A percentile compares a stretch with the other conserved stretches of the same genome.
These are phyloP conservation scores for Cryptococcus sp. DNA, from an alignment of 1,284 basidiomycete genomes.

Conservation along the genomic window DNA sequence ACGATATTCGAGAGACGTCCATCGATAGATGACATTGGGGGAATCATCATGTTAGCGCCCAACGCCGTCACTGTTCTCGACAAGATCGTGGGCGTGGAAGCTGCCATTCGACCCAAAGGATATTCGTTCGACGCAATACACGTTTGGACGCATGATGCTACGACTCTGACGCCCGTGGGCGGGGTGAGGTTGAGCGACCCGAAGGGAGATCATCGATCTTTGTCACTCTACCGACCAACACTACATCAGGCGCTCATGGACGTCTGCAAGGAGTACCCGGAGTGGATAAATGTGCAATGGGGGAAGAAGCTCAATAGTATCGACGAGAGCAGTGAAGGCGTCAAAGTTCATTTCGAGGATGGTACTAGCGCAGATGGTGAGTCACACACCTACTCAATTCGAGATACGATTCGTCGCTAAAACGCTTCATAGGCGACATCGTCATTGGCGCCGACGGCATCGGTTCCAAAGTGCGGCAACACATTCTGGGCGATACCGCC, in stretches of 20 bases:
- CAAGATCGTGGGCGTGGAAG: constrained; percentile 17
- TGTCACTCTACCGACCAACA: constrained; percentile 21
- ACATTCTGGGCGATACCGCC: constrained; percentile 17
- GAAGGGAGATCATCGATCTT: constrained; percentile 13
- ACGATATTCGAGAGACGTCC: constrained; percentile 29
- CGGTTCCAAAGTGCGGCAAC: constrained; percentile 18
- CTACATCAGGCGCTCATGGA: constrained; percentile 24
- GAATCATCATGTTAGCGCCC: constrained; percentile 25
- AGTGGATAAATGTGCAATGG: constrained; percentile 18
- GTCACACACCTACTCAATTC: not conserved
- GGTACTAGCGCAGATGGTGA: constrained; percentile 14
- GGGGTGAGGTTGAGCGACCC: constrained; percentile 5
- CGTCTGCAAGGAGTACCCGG: constrained; percentile 12
- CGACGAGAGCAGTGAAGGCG: constrained; percentile 17
- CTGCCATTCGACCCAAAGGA: constrained; percentile 10
- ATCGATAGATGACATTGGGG: constrained; percentile 11
- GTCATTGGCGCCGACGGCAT: constrained; percentile 29
- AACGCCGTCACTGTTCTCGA: constrained; percentile 26
- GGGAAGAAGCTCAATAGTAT: constrained; percentile 19
- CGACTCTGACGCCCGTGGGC: constrained; percentile 16
- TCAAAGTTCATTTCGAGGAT: constrained; percentile 19
- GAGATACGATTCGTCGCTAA: not conserved
- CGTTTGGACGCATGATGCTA: constrained; percentile 15
- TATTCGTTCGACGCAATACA: constrained; percentile 16
- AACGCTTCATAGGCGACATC: constrained; percentile 18